phyloP scores from a whole-genome alignment of 1,284 basidiomycete species.

The Malassezia obtusa region DNA sequence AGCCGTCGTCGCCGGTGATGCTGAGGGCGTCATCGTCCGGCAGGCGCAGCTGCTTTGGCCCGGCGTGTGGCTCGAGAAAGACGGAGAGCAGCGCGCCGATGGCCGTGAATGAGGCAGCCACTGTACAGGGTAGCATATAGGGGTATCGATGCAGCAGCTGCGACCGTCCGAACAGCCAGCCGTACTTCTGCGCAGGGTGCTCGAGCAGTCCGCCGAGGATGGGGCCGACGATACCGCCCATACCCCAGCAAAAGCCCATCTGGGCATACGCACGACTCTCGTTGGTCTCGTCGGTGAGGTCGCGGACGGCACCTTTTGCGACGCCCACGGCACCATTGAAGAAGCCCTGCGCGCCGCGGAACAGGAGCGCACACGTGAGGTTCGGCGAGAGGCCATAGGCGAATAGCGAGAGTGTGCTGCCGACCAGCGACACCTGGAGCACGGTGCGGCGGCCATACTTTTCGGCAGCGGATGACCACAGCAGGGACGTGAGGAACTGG shows the following conservation, averaged over 20 bases:
- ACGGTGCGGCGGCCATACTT: constrained; percentile 79
- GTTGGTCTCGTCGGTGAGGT: constrained; percentile 78
- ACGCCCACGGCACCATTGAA: constrained; percentile 92
- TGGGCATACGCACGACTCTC: constrained; percentile 89
- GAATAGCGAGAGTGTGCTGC: constrained; percentile 66
- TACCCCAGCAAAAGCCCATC: constrained; percentile 89
- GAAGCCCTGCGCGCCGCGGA: constrained; percentile 84
- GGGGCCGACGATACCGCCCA: constrained; percentile 67
- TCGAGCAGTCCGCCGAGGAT: constrained; percentile 59
- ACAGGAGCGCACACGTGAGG: constrained; percentile 61
- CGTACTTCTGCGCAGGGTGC: constrained; percentile 70
- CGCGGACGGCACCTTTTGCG: constrained; percentile 69
- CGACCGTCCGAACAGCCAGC: constrained; percentile 57
- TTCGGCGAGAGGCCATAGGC: constrained; percentile 70
- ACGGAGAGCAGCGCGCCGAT: constrained; percentile 71
- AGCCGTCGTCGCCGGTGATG: background rate
- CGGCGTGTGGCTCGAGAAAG: constrained; percentile 77
- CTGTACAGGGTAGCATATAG: constrained; percentile 78
- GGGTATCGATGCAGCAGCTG: constrained; percentile 70
- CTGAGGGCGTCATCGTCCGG: background rate
- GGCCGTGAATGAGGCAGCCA: constrained; percentile 51
- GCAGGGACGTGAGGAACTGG: constrained; percentile 70
- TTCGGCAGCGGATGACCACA: constrained; percentile 86
- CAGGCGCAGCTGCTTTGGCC: background rate
- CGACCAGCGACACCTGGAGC: constrained; percentile 71